Conservation (phyloP, 2,329 filamentous ascomycete genomes). For the Hypoxylon sp. region DNA sequence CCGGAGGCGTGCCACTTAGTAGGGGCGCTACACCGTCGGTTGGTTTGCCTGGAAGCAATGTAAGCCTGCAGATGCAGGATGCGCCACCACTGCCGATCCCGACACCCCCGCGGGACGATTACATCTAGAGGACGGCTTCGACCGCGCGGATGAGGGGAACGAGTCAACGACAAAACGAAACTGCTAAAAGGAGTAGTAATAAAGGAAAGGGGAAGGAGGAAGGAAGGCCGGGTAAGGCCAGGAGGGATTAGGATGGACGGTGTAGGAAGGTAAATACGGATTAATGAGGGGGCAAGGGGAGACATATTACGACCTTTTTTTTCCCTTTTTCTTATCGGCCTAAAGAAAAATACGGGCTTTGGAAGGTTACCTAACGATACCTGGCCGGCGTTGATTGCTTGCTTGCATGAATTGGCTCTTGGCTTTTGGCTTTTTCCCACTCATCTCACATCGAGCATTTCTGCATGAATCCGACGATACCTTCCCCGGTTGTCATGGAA, state of each 20-base stretch:
- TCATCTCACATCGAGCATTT: constrained; percentile 11
- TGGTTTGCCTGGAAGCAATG: constrained; percentile 42
- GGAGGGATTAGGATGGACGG: not conserved
- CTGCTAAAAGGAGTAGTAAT: constrained; percentile 13
- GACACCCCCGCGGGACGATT: constrained; percentile 36
- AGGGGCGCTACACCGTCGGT: constrained; percentile 50
- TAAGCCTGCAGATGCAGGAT: constrained; percentile 48
- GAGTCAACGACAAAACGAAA: not conserved
- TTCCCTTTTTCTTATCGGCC: constrained; percentile 8
- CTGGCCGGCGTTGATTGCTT: constrained; percentile 21
- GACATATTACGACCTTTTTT: constrained; percentile 6
- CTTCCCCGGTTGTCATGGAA: not conserved
- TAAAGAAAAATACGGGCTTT: constrained; percentile 8
- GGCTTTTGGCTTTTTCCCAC: not conserved
- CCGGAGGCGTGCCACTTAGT: constrained; percentile 61
- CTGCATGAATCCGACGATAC: constrained; percentile 4
- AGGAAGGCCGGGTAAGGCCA: not conserved
- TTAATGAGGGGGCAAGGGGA: constrained; percentile 23
- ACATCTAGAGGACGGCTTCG: constrained; percentile 37
- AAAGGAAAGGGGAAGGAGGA: constrained; percentile 13
- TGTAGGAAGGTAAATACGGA: constrained; percentile 12
- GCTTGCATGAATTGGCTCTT: constrained; percentile 1
- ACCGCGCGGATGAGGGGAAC: constrained; percentile 1
- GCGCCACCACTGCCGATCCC: constrained; percentile 38
- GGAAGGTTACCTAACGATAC: constrained; percentile 18